Evolutionary conservation across 2,329 filamentous ascomycete species (phyloP), one percentile per base, ranked within the genome.

Genomic region (Scopulariopsis brevicaulis): DNA sequence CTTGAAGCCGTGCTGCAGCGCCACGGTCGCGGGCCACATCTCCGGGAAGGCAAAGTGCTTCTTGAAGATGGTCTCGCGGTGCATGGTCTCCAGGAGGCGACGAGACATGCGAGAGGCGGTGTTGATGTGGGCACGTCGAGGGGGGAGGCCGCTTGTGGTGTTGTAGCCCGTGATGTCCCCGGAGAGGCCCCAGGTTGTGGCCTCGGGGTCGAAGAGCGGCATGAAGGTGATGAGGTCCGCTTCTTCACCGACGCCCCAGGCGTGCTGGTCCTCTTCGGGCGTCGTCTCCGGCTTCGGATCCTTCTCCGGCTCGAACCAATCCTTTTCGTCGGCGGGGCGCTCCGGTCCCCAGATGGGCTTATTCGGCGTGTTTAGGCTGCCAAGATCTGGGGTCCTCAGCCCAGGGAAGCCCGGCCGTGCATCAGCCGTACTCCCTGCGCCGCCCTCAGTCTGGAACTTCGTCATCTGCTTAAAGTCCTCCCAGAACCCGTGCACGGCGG

Each of bases 21-120:
- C 89, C 1, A 89, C 85, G 0, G 89, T 94, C 1, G 87, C 86
- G 0, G 92, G 90, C 90, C 90, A 96, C 92, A 96, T 96, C 71
- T 97, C 93, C 0, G 91, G 89, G 69, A 96, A 96, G 75, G 94
- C 95, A 62, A 89, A 89, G 71, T 95, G 89, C 65, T 91, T 92
- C 67, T 87, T 86, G 65, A 89, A 81, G 34, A 85, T 84, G 4
- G 92, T 96, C 74, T 96, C 91, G 58, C 84, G 82, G 75, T 97
- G 93, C 93, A 97, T 97, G 20, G 86, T 86, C 61, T 85, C 76
- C 15, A 97, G 79, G 54, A 96, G 82, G 53, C 84, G 84, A 54
- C 85, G 84, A 14, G 88, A 94, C 73, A 97, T 87, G 57, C 93
- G 84, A 1, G 87, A 87, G 0, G 91, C 86, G 0, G 92, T 93